Percentiles rank a stretch among this genome's conserved stretches.
These are phyloP conservation scores for Rhodamnia argentea DNA, from an alignment of 345 rosid species.

Conservation along the genomic window DNA sequence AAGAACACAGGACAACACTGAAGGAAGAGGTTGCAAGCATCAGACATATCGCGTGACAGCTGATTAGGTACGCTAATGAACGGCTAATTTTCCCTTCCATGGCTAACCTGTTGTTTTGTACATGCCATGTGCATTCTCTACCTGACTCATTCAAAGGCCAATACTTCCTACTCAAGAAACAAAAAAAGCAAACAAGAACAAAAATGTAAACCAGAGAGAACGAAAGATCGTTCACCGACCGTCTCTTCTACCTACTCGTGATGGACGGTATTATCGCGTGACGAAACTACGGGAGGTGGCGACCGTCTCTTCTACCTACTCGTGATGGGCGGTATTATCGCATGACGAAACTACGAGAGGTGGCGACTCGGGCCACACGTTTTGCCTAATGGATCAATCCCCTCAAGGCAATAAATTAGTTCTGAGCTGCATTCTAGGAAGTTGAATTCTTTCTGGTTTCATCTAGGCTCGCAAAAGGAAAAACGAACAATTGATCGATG, in stretches of 20 bases:
- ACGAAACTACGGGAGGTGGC: neutral
- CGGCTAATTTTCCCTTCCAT: neutral
- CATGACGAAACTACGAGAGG: neutral
- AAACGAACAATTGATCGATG: neutral
- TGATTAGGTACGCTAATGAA: neutral
- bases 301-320: neutral
- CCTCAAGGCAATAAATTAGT: neutral
- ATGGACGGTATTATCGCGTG: neutral
- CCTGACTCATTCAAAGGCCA: neutral
- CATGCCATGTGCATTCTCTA: neutral
- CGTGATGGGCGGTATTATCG: neutral
- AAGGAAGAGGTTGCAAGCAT: neutral
- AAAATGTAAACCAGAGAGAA: neutral
- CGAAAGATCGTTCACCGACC: neutral
- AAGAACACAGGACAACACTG: neutral
- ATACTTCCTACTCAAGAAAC: neutral
- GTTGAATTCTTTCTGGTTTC: neutral
- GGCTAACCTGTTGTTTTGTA: neutral
- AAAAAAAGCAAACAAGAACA: neutral
- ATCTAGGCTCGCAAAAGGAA: neutral
- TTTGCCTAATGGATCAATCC: neutral
- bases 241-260: neutral
- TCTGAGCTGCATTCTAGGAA: neutral
- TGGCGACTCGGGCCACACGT: neutral
- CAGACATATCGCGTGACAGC: neutral